A percentile compares a stretch with the other conserved stretches of the same genome.
These are phyloP conservation scores for Sarocladium strictum DNA, from an alignment of 2,329 filamentous ascomycete species.

Conservation along the genomic window DNA sequence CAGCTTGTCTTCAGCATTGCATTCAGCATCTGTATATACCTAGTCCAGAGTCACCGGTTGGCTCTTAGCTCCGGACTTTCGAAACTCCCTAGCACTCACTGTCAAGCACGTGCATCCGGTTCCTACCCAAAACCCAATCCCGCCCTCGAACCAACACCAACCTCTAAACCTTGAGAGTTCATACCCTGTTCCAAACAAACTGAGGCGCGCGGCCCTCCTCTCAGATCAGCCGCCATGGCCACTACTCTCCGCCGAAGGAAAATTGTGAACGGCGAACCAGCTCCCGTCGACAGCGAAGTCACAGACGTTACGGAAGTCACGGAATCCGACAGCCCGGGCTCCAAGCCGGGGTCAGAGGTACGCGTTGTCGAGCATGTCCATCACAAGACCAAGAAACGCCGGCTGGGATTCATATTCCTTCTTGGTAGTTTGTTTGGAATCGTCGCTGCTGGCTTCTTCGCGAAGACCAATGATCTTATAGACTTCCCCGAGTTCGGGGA, in stretches of 20 bases:
- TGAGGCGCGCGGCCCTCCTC: not conserved
- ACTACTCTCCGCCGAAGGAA: constrained; percentile 28
- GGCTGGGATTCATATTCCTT: constrained; percentile 75
- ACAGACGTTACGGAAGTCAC: not conserved
- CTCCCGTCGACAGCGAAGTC: constrained; percentile 15
- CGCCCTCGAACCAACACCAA: not conserved
- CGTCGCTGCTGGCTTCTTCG: constrained; percentile 83
- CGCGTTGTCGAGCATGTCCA: constrained; percentile 38
- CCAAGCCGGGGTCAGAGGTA: constrained; percentile 26
- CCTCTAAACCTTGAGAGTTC: not conserved
- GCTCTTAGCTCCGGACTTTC: not conserved
- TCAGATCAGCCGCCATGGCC: constrained; percentile 21
- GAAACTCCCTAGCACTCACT: not conserved
- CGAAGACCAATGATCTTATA: constrained; percentile 82
- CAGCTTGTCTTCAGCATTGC: not conserved
- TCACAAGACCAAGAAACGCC: constrained; percentile 58
- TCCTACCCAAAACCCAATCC: not conserved
- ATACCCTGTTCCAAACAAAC: not conserved
- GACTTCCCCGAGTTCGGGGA: constrained; percentile 67
- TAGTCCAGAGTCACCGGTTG: not conserved
- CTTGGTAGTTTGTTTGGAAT: constrained; percentile 88
- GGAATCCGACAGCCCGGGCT: constrained; percentile 17
- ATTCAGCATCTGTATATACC: not conserved
- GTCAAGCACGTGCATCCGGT: not conserved
- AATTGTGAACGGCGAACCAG: constrained; percentile 15